Conservation (phyloP, 495 filamentous ascomycete species). For the Neurospora discreta region DNA sequence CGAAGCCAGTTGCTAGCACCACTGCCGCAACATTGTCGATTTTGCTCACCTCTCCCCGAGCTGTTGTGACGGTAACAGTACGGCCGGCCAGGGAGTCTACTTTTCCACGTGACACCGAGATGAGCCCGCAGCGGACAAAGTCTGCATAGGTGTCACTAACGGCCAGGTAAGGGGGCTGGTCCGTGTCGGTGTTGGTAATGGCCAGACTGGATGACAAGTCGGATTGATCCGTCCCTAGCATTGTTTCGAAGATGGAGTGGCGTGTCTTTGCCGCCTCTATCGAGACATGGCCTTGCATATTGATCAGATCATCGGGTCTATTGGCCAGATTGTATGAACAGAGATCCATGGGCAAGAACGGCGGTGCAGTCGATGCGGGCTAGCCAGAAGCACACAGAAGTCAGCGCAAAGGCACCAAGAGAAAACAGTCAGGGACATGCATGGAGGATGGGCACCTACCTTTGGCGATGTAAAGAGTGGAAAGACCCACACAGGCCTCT, state of each 20-base stretch:
- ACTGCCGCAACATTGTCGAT: conserved; percentile 52
- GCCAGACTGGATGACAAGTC: conserved; percentile 35
- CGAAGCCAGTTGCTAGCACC: conserved; percentile 69
- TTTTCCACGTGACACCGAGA: conserved; percentile 40
- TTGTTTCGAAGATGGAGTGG: conserved; percentile 42
- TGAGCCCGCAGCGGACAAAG: conserved; percentile 55
- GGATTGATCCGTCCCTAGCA: conserved; percentile 54
- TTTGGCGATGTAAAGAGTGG: conserved; percentile 48
- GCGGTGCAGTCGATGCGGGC: conserved; percentile 34
- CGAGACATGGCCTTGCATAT: conserved; percentile 47
- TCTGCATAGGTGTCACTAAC: conserved; percentile 61
- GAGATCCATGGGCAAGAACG: conserved; percentile 69
- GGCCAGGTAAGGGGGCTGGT: conserved; percentile 49
- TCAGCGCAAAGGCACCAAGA: background rate
- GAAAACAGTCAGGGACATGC: background rate
- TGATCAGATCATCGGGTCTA: conserved; percentile 45
- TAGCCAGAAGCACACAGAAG: conserved; percentile 6
- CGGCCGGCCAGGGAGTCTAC: conserved; percentile 18
- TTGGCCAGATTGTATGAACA: conserved; percentile 58
- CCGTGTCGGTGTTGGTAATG: conserved; percentile 20
- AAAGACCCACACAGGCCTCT: conserved; percentile 62
- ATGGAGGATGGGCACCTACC: conserved; percentile 22
- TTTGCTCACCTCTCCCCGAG: conserved; percentile 12
- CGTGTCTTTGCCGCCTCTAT: conserved; percentile 38
- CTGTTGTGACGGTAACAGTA: conserved; percentile 25